Evolutionary conservation across 78 protist genomes (phyloP).

Genomic region (Guillardia theta): DNA sequence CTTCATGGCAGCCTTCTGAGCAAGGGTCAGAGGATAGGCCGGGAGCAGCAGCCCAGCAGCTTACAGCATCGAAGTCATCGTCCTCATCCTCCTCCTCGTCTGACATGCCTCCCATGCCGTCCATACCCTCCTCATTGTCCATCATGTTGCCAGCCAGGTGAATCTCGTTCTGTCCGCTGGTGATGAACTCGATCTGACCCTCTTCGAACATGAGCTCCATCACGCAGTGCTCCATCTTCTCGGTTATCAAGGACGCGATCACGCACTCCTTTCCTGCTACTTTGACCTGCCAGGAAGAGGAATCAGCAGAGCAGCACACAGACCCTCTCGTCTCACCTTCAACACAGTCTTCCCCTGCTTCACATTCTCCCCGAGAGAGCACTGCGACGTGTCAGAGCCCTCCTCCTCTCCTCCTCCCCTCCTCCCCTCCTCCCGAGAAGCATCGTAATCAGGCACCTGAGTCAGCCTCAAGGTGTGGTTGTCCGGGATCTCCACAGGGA

Average conservation of each 20-base stretch:
- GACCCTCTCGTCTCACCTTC: no score
- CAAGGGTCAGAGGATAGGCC: no score
- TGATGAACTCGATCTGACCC: not conserved
- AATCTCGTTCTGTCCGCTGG: not conserved
- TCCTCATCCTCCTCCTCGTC: not conserved
- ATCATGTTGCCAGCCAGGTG: constrained; percentile 15
- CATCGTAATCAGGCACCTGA: not conserved
- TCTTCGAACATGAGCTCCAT: constrained; percentile 9
- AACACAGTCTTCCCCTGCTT: not conserved
- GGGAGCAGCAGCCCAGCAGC: no score
- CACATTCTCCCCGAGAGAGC: not conserved
- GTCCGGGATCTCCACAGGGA: not conserved
- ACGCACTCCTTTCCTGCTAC: not conserved
- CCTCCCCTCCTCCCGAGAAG: no score
- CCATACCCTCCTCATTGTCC: not conserved
- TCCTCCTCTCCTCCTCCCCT: no score
- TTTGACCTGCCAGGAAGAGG: no score
- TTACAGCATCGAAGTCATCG: not conserved
- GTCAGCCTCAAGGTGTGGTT: not conserved
- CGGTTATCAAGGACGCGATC: not conserved
- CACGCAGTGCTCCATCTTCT: constrained; percentile 5
- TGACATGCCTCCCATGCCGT: not conserved
- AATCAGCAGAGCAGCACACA: no score
- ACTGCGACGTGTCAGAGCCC: not conserved
- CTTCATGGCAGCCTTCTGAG: not conserved